These are phyloP conservation scores for Poronia punctata DNA, from an alignment of 495 filamentous ascomycete genomes.

Conservation along the genomic window DNA sequence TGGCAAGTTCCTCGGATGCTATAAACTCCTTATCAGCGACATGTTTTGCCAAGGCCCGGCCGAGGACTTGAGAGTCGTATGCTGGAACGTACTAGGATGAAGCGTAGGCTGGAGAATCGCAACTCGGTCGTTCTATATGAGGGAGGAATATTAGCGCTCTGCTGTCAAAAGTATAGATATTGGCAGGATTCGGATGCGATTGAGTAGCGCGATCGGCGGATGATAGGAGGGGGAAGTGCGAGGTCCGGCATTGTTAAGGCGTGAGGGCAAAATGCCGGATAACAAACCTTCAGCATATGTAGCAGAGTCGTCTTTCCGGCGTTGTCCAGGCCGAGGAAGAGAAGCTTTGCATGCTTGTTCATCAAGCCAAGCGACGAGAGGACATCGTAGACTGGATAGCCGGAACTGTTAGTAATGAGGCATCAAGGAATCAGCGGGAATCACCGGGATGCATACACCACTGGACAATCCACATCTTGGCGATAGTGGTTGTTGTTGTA, in stretches of 20 bases:
- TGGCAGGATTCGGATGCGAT: neutral
- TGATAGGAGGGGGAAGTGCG: neutral
- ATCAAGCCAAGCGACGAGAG: slow-evolving; percentile 82
- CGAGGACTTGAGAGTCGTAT: slow-evolving; percentile 9
- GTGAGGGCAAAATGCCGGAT: slow-evolving; percentile 9
- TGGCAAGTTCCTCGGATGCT: slow-evolving; percentile 94
- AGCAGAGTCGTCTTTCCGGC: slow-evolving; percentile 93
- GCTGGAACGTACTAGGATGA: slow-evolving; percentile 65
- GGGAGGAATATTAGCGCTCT: slow-evolving; percentile 8
- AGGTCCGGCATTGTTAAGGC: slow-evolving; percentile 2
- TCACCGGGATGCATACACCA: slow-evolving; percentile 66
- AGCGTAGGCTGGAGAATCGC: slow-evolving; percentile 86
- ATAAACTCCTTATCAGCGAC: slow-evolving; percentile 19
- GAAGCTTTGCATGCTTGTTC: slow-evolving; percentile 94
- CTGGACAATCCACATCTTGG: slow-evolving; percentile 88
- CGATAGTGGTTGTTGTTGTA: neutral
- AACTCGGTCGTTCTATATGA: slow-evolving; percentile 85
- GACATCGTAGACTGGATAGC: slow-evolving; percentile 74
- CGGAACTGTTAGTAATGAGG: slow-evolving; percentile 12
- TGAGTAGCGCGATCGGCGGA: neutral
- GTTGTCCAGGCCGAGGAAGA: slow-evolving; percentile 94
- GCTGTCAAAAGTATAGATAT: neutral
- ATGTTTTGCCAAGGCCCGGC: slow-evolving; percentile 3
- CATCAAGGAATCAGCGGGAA: slow-evolving; percentile 14
- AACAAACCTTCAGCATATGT: slow-evolving; percentile 83